Evolutionary conservation across 2,329 filamentous ascomycete genomes (phyloP).

Genomic region (Aspergillus japonicus): DNA sequence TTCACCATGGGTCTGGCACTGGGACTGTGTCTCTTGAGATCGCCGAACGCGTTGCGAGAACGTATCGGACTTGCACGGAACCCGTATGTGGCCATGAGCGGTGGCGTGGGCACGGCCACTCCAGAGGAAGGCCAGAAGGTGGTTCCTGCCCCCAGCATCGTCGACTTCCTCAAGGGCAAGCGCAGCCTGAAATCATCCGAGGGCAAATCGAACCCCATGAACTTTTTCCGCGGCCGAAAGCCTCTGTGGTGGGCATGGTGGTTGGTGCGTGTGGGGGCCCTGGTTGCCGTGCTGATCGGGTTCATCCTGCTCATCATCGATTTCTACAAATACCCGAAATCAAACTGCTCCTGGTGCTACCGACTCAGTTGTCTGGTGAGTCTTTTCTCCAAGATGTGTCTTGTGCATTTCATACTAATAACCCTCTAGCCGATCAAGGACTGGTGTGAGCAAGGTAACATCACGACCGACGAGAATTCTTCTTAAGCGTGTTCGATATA

Average conservation of each 20-base stretch:
- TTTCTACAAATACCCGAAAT: constrained; percentile 74
- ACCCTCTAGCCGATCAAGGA: constrained; percentile 41
- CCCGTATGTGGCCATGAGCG: constrained; percentile 68
- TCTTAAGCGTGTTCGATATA: not conserved
- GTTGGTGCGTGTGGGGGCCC: constrained; percentile 73
- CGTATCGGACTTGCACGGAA: constrained; percentile 68
- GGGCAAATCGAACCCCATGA: constrained; percentile 36
- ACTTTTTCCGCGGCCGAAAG: constrained; percentile 90
- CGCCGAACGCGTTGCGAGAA: constrained; percentile 74
- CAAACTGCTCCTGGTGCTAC: constrained; percentile 87
- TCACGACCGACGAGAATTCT: constrained; percentile 12
- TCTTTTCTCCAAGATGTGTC: constrained; percentile 26
- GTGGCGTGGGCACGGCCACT: constrained; percentile 38
- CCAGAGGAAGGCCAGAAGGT: constrained; percentile 43
- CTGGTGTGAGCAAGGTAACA: constrained; percentile 44
- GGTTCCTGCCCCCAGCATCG: constrained; percentile 60
- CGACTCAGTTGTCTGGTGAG: constrained; percentile 89
- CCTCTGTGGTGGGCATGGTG: constrained; percentile 98
- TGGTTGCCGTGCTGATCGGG: constrained; percentile 77
- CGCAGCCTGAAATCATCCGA: constrained; percentile 57
- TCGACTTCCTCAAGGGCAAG: constrained; percentile 39
- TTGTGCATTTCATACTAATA: constrained; percentile 14
- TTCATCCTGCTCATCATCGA: constrained; percentile 87
- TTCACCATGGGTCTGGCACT: constrained; percentile 89
- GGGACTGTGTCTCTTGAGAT: constrained; percentile 83